A percentile compares a stretch with the other conserved stretches of the same genome.
Evolutionary conservation across 176 grass and related monocot genomes (phyloP).

Genomic region (Carex parvula): DNA sequence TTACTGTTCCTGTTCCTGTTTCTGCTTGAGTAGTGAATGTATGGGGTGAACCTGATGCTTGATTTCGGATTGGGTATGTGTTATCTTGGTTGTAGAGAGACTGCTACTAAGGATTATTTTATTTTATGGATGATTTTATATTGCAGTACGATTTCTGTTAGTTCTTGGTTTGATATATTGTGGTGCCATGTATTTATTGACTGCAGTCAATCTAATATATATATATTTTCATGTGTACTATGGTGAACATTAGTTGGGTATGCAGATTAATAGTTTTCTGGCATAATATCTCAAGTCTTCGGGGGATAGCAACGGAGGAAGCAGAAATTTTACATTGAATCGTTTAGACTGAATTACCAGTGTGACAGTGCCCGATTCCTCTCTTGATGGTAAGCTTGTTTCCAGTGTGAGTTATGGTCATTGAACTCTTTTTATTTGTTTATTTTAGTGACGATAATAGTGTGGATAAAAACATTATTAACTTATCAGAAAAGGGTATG

Average conservation of each 20-base stretch:
- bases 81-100: constrained; percentile 6
- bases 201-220: not conserved
- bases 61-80: not conserved
- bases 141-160: not conserved
- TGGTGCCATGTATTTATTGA: not conserved
- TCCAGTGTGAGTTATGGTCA: no score
- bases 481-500: no score
- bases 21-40: constrained; percentile 7
- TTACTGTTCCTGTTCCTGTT: constrained; percentile 27
- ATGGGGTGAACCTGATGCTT: not conserved
- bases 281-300: no score
- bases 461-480: no score
- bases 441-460: no score
- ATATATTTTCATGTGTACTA: no score
- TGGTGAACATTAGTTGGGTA: no score
- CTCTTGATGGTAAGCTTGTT: no score
- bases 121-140: not conserved
- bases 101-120: not conserved
- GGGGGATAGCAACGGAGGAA: no score
- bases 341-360: not conserved
- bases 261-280: no score
- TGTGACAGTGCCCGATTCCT: not conserved
- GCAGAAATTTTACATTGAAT: not conserved
- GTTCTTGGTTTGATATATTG: not conserved
- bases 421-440: no score